A percentile compares a stretch with the other conserved stretches of the same genome.
These are phyloP conservation scores for Saccharomyces jurei DNA, from an alignment of 805 yeast species.

Conservation along the genomic window DNA sequence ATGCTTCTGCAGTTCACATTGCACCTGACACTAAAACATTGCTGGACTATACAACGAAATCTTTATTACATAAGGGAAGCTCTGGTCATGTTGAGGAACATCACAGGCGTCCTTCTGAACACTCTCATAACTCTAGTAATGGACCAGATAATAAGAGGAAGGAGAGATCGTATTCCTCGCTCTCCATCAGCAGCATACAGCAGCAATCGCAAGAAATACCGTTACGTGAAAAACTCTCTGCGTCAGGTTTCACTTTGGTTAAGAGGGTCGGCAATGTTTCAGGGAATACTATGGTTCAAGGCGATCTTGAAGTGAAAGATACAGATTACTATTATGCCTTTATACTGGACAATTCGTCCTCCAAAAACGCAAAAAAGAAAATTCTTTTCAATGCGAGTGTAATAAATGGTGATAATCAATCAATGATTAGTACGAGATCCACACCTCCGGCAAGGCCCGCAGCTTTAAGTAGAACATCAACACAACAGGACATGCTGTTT, in stretches of 20 bases:
- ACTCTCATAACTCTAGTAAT: background rate
- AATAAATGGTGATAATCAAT: conserved; percentile 15
- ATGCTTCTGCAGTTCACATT: conserved; percentile 21
- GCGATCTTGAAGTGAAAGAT: conserved; percentile 46
- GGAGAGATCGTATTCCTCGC: conserved; percentile 28
- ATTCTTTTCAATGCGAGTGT: conserved; percentile 54
- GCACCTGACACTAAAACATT: conserved; percentile 26
- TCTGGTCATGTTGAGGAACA: conserved; percentile 10
- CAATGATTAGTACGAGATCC: conserved; percentile 10
- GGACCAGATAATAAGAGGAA: background rate
- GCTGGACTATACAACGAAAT: conserved; percentile 20
- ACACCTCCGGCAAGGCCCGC: conserved; percentile 11
- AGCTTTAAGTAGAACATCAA: conserved; percentile 9
- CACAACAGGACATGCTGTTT: conserved; percentile 16
- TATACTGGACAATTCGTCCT: conserved; percentile 85
- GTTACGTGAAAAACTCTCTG: conserved; percentile 50
- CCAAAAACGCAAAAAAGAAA: conserved; percentile 76
- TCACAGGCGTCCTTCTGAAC: background rate
- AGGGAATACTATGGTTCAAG: conserved; percentile 57
- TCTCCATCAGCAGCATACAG: conserved; percentile 27
- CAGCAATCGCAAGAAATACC: conserved; percentile 36
- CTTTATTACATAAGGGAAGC: conserved; percentile 14
- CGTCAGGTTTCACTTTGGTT: conserved; percentile 43
- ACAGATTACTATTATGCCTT: conserved; percentile 73
- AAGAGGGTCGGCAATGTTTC: conserved; percentile 48